Conservation (phyloP, 805 yeast species). For the Wickerhamiella kazuoi region DNA sequence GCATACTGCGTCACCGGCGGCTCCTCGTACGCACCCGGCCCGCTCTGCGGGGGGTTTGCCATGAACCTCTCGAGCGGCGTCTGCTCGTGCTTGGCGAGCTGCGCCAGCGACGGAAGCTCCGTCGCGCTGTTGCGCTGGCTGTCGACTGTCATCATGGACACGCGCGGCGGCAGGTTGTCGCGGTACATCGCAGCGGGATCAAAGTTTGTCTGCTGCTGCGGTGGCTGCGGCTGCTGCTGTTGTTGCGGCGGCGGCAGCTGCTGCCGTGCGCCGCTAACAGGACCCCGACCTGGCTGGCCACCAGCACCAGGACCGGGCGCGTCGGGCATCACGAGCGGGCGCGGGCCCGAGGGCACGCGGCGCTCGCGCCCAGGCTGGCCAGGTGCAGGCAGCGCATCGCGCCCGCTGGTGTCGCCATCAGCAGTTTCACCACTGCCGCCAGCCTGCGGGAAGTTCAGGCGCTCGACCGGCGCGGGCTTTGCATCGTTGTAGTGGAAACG, state of each 20-base stretch:
- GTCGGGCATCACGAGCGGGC: not conserved
- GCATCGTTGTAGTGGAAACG: not conserved
- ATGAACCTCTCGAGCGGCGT: slow-evolving; percentile 5
- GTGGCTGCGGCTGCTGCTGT: not conserved
- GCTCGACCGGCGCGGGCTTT: not conserved
- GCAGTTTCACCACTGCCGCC: not conserved
- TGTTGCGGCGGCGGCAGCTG: not conserved
- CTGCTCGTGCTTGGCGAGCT: not conserved
- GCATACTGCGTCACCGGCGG: slow-evolving; percentile 2
- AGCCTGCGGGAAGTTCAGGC: not conserved
- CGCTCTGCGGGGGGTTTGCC: not conserved
- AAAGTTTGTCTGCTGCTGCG: not conserved
- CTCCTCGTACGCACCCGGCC: slow-evolving; percentile 3
- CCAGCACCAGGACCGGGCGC: not conserved
- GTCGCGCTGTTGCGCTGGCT: not conserved
- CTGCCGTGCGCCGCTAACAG: not conserved
- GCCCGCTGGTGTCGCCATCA: not conserved
- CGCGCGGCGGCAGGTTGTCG: slow-evolving; percentile 4
- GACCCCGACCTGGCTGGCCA: not conserved
- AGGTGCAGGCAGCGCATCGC: not conserved
- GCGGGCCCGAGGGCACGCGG: not conserved
- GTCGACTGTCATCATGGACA: not conserved
- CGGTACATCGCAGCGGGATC: slow-evolving; percentile 6
- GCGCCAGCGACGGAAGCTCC: not conserved
- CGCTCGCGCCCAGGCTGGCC: not conserved